Conservation (phyloP, 352 stramenopile genomes). For the Phytophthora capsici region DNA sequence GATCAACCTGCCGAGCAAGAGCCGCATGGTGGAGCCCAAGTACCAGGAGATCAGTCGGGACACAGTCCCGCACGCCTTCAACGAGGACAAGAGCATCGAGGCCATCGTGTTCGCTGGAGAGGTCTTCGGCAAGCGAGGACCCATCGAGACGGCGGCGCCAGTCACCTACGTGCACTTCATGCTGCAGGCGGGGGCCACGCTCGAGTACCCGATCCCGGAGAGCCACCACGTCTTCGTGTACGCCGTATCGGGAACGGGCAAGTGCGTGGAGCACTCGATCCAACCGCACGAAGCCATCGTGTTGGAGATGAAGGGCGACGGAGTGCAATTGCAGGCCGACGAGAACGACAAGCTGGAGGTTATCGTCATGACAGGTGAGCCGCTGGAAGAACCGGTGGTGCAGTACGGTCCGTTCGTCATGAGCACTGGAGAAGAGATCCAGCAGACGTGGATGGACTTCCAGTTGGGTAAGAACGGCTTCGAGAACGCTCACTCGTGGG, state of each 20-base stretch:
- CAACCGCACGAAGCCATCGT: slow-evolving; percentile 57
- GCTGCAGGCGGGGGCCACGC: slow-evolving; percentile 36
- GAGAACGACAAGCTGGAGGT: slow-evolving; percentile 50
- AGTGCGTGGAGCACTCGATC: slow-evolving; percentile 38
- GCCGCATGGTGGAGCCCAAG: slow-evolving; percentile 54
- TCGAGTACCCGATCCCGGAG: slow-evolving; percentile 54
- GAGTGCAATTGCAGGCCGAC: slow-evolving; percentile 42
- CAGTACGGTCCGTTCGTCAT: slow-evolving; percentile 85
- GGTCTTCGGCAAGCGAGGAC: slow-evolving; percentile 47
- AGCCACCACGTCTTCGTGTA: slow-evolving; percentile 59
- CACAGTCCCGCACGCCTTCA: slow-evolving; percentile 47
- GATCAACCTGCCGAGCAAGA: slow-evolving; percentile 54
- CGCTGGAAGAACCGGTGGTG: slow-evolving; percentile 63
- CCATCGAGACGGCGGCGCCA: slow-evolving; percentile 50
- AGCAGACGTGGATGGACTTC: slow-evolving; percentile 55
- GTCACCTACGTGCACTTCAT: slow-evolving; percentile 69
- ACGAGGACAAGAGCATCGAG: slow-evolving; percentile 51
- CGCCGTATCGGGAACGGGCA: slow-evolving; percentile 41
- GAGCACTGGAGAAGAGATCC: slow-evolving; percentile 61
- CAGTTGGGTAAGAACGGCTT: slow-evolving; percentile 67
- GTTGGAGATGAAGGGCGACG: slow-evolving; percentile 58
- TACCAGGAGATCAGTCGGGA: slow-evolving; percentile 69
- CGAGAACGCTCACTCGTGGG: slow-evolving; percentile 61
- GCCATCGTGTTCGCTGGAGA: slow-evolving; percentile 61
- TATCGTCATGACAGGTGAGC: slow-evolving; percentile 60